Base-by-base conservation (phyloP, 208 protist genomes). In the Trypanosoma lewisi region DNA sequence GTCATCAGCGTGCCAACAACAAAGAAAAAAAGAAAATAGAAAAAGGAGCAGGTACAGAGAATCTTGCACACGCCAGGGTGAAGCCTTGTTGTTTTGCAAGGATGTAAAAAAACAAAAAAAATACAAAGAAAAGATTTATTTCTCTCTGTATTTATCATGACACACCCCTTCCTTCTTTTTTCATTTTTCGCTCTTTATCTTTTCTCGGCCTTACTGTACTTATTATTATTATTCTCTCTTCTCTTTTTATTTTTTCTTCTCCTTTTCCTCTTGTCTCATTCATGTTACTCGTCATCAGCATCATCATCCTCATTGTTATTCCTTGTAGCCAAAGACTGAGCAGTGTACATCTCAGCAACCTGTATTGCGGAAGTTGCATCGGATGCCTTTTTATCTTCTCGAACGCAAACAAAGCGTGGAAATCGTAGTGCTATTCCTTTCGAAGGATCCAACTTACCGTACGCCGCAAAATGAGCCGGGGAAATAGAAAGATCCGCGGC, bases 401-500 rank as follows among this genome's bases (percentile, higher is more conserved):
- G 89, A 11, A 97, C 82, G n/a, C 97, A 85, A 3, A 99, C 57
- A 73, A 99, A 99, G 6, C 98, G 89, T 11, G 98, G 98, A 75
- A 99, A 99, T 37, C 99, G 93, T 16, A 99, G 83, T 33, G 96
- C 96, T 30, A 99, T 96, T 49, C 99, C 99, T 54, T 94, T 95
- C 14, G 55, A 73, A 27, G 76, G 27, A 71, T 91, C 78, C 9
- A 98, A 88, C 1, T 96, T 58, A 19, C 97, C 96, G 12, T 91
- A 74, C 11, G 94, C 98, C 8, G 97, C 97, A 44, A 75, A 90
- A 76, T 99, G 97, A 6, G 84, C 82, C 0, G 99, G 98, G 2
- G 97, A 99, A 14, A 99, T 92, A 12, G 97, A 98, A 14, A 99
- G 75, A 75, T 99, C 99, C 0, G 99, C 98, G 6, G 94, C 98